A percentile compares a stretch with the other conserved stretches of the same genome.
Evolutionary conservation across 2,329 filamentous ascomycete genomes (phyloP).

Genomic region (Rutstroemia sp.): DNA sequence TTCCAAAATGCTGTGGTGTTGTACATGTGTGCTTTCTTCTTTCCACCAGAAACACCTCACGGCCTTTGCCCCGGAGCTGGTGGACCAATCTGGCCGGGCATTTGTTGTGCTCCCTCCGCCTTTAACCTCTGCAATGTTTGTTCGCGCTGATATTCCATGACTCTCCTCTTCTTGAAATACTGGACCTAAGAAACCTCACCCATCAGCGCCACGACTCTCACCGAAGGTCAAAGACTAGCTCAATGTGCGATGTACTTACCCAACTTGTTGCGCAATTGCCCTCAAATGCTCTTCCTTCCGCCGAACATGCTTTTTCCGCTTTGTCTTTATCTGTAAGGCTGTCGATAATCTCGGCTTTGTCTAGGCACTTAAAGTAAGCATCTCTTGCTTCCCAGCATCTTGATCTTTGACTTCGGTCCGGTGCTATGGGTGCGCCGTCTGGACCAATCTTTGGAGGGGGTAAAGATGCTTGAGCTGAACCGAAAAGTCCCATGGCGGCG

Average conservation of each 20-base stretch:
- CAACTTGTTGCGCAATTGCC: conserved; percentile 81
- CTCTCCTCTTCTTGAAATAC: conserved; percentile 95
- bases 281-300: conserved; percentile 63
- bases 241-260: conserved; percentile 49
- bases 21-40: background rate
- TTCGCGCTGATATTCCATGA: conserved; percentile 85
- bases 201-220: conserved; percentile 9
- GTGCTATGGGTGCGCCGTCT: conserved; percentile 64
- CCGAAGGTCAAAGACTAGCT: background rate
- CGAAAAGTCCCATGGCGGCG: conserved; percentile 43
- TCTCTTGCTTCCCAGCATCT: conserved; percentile 89
- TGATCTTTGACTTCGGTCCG: conserved; percentile 74
- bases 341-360: conserved; percentile 75
- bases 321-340: conserved; percentile 50
- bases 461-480: conserved; percentile 26
- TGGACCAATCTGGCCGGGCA: conserved; percentile 32
- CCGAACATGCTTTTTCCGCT: conserved; percentile 49
- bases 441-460: conserved; percentile 39
- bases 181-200: conserved; percentile 56
- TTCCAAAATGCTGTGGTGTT: background rate
- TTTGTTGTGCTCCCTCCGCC: conserved; percentile 61
- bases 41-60: background rate
- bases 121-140: conserved; percentile 69
- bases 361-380: conserved; percentile 79
- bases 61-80: conserved; percentile 5